phyloP scores from a whole-genome alignment of 1,284 basidiomycete genomes.

The Leccinum colubrinum region DNA sequence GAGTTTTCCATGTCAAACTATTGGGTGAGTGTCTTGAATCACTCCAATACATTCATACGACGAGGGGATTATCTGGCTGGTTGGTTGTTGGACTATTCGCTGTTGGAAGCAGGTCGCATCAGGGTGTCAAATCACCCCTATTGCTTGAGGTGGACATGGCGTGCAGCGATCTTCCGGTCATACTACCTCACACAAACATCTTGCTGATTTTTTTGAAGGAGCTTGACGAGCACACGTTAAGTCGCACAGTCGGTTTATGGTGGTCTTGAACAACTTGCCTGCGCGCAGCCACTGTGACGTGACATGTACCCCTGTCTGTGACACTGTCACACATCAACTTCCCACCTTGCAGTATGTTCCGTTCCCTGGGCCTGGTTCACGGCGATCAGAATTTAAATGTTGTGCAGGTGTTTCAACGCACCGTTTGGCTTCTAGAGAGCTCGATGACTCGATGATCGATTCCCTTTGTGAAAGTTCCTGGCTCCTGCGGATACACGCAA shows the following conservation, averaged over 20 bases:
- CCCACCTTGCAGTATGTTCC: constrained; percentile 16
- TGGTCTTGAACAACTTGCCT: constrained; percentile 35
- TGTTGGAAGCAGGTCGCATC: constrained; percentile 1
- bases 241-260: constrained; percentile 23
- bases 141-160: constrained; percentile 11
- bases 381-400: constrained; percentile 1
- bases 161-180: constrained; percentile 13
- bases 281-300: constrained; percentile 22
- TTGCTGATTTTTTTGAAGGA: constrained; percentile 19
- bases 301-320: constrained; percentile 31
- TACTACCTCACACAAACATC: constrained; percentile 28
- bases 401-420: constrained; percentile 2
- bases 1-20: constrained; percentile 20
- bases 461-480: background rate
- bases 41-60: constrained; percentile 25
- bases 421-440: background rate
- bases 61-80: background rate
- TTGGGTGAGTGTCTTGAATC: constrained; percentile 32
- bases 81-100: background rate
- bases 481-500: background rate
- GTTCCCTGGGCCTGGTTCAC: background rate
- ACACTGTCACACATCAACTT: constrained; percentile 23
- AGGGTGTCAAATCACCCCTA: background rate
- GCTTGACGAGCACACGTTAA: constrained; percentile 33
- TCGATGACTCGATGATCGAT: background rate